Evolutionary conservation across 164 flowering plant genomes (phyloP).

Genomic region (Chimonanthus salicifolius): DNA sequence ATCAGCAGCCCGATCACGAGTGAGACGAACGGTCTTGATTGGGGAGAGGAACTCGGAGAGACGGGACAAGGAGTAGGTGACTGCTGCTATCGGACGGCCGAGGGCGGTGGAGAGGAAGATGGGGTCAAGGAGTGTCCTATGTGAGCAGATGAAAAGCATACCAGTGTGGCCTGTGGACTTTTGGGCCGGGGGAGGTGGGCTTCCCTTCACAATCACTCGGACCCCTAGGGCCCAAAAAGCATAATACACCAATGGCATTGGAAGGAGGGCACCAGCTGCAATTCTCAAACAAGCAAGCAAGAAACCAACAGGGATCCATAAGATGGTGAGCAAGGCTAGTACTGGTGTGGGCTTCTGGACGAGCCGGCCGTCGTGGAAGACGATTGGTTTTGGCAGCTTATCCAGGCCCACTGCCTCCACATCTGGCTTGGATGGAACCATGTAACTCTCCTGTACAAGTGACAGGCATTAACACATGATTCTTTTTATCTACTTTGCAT

Average conservation of each 20-base stretch:
- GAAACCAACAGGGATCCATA: conserved; percentile 78
- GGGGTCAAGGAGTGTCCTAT: conserved; percentile 58
- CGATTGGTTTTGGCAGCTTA: conserved; percentile 44
- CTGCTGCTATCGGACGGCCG: conserved; percentile 50
- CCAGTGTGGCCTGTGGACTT: conserved; percentile 33
- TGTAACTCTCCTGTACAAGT: conserved; percentile 30
- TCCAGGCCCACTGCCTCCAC: conserved; percentile 30
- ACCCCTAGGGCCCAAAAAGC: conserved; percentile 53
- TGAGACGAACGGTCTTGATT: conserved; percentile 58
- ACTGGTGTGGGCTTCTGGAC: conserved; percentile 74
- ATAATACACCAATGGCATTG: conserved; percentile 44
- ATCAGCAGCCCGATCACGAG: conserved; percentile 47
- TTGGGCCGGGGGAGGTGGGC: conserved; percentile 44
- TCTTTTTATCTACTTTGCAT: too few species aligned
- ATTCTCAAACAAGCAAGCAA: conserved; percentile 41
- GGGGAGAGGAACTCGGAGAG: conserved; percentile 68
- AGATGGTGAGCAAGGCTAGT: conserved; percentile 49
- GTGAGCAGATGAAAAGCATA: conserved; percentile 60
- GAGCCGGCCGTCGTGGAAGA: conserved; percentile 81
- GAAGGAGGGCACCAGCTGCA: conserved; percentile 50
- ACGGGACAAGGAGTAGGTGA: conserved; percentile 56
- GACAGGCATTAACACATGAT: background rate
- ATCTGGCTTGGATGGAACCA: conserved; percentile 28
- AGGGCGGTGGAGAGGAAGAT: conserved; percentile 49
- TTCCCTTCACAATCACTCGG: conserved; percentile 46